Base-by-base conservation (phyloP, 352 stramenopile genomes). In the Pythium monospermum region DNA sequence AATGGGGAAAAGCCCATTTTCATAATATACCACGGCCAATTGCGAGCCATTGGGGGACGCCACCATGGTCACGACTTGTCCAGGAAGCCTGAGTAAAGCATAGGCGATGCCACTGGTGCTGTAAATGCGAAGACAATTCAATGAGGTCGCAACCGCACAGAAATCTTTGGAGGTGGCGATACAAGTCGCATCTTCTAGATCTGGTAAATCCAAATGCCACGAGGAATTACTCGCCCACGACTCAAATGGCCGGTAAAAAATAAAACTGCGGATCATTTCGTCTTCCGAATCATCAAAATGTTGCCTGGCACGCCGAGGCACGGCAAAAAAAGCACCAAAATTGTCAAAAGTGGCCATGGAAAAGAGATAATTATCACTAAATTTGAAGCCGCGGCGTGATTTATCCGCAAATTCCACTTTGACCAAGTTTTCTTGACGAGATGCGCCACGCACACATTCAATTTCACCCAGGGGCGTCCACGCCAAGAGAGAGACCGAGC, bases 231-330 rank as follows among this genome's bases (percentile, higher is more conserved):
- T 82, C 0, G 76, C 79, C 83, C 83, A 94, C 18, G 83, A 87
- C 31, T 94, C 78, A 47, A 94, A 91, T 18, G 79, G 76, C 0
- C 81, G 83, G 58, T 94, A 94, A 62, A 89, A 91, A 6, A 91
- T 54, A 30, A 79, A 85, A 58, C 80, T 88, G 49, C 61, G 68
- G 33, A 84, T 76, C 18, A 91, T 64, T 31, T 85, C 76, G 35
- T 61, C 58, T 47, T 0, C 54, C 59, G 18, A 43, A n/a, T 75
- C 70, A 11, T 90, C 74, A 71, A 68, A 81, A n/a, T 86, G 71
- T 38, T 87, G 76, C 25, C 73, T 68, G 19, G 58, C 68, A 26
- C 80, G 76, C 31, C 76, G 66, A 1, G 83, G 78, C 4, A 84
- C 74, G 13, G 59, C 83, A 50, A 94, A 91, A 40, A 88, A 66